Evolutionary conservation across 1,139 yeast genomes (phyloP).

Genomic region (Geotrichum bryndzae): DNA sequence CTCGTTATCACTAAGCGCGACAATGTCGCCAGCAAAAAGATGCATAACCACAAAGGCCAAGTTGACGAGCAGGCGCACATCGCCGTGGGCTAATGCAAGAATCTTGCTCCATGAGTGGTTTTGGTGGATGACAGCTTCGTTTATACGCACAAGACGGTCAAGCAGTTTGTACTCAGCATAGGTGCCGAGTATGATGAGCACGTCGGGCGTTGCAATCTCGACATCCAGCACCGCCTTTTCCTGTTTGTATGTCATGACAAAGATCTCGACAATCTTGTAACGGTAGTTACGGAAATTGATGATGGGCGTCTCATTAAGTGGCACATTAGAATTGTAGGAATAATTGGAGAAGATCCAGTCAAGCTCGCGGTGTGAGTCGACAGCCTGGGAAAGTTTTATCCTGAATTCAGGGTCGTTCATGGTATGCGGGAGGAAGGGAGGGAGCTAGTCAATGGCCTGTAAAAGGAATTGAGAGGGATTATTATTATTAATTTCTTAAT

Average conservation of each 20-base stretch:
- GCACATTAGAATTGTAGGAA: slow-evolving; percentile 9
- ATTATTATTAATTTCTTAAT: not conserved
- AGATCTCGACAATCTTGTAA: slow-evolving; percentile 18
- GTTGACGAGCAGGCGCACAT: slow-evolving; percentile 16
- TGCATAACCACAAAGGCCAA: slow-evolving; percentile 17
- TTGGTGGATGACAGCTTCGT: slow-evolving; percentile 4
- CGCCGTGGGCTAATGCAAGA: slow-evolving; percentile 13
- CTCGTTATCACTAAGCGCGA: slow-evolving; percentile 16
- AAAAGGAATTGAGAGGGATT: not conserved
- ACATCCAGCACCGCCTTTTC: slow-evolving; percentile 17
- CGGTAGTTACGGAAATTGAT: slow-evolving; percentile 19
- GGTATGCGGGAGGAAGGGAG: not conserved
- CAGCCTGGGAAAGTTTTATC: slow-evolving; percentile 12
- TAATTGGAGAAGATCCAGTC: slow-evolving; percentile 16
- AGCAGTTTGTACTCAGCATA: slow-evolving; percentile 17
- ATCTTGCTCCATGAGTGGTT: slow-evolving; percentile 18
- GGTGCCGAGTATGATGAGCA: slow-evolving; percentile 15
- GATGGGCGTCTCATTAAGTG: slow-evolving; percentile 17
- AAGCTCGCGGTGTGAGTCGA: slow-evolving; percentile 12
- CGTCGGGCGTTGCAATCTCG: slow-evolving; percentile 18
- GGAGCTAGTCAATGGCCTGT: not conserved
- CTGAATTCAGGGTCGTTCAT: slow-evolving; percentile 16
- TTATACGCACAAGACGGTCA: slow-evolving; percentile 10
- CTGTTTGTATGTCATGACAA: slow-evolving; percentile 18
- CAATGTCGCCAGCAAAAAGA: slow-evolving; percentile 18